Percentiles rank a stretch among this genome's conserved stretches.
Conservation (phyloP, 768 basidiomycete genomes). For the Paxillus rubicundulus region DNA sequence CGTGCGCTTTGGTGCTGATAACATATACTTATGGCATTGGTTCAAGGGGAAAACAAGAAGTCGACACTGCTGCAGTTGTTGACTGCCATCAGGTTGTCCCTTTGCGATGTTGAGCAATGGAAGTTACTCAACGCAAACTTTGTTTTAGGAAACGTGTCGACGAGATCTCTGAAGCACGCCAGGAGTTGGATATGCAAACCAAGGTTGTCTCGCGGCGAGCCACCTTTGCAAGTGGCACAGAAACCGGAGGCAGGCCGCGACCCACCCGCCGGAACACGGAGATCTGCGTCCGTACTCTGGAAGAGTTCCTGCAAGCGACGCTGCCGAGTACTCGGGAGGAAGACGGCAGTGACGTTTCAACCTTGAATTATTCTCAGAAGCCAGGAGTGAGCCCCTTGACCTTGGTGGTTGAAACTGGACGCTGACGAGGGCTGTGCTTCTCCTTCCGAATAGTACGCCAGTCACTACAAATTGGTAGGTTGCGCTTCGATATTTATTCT, state of each 20-base stretch:
- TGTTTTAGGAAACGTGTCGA: slow-evolving; percentile 16
- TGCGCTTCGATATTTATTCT: background rate
- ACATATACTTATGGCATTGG: background rate
- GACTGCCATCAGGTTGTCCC: slow-evolving; percentile 21
- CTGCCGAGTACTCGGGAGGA: background rate
- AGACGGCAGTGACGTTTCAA: background rate
- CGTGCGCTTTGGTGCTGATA: background rate
- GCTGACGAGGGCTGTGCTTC: background rate
- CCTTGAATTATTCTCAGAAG: slow-evolving; percentile 12
- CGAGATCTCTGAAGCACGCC: slow-evolving; percentile 14
- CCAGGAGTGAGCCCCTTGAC: slow-evolving; percentile 13
- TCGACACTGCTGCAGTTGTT: slow-evolving; percentile 25
- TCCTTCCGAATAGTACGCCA: slow-evolving; percentile 18
- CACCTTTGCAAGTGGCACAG: slow-evolving; percentile 8
- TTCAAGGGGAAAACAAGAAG: slow-evolving; percentile 16
- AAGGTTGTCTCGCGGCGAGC: slow-evolving; percentile 9
- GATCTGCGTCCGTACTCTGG: slow-evolving; percentile 5
- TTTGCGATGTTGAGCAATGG: background rate
- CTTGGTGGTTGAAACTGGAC: background rate
- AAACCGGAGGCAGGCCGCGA: slow-evolving; percentile 4
- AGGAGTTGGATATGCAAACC: slow-evolving; percentile 4
- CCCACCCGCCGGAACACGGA: slow-evolving; percentile 12
- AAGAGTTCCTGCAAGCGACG: slow-evolving; percentile 1
- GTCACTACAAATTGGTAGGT: slow-evolving; percentile 23
- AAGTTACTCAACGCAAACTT: background rate